A percentile compares a stretch with the other conserved stretches of the same genome.
Evolutionary conservation across 2,329 filamentous ascomycete genomes (phyloP).

Genomic region (Botryotinia narcissicola): DNA sequence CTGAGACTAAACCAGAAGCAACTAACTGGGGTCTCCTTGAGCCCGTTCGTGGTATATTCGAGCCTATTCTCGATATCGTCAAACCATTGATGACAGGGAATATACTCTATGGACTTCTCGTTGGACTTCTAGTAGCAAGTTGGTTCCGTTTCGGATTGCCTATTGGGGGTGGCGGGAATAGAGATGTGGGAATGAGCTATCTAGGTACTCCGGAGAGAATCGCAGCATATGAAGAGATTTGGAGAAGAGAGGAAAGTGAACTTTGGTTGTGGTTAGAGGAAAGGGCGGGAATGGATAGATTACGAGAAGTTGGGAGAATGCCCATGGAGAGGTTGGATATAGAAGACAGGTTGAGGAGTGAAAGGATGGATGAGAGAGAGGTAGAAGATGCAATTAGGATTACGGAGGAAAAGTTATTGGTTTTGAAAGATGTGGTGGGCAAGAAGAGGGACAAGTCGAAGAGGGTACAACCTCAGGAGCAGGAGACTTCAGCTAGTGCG

Average conservation of each 20-base stretch:
- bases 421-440: slow-evolving; percentile 71
- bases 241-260: slow-evolving; percentile 40
- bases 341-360: slow-evolving; percentile 29
- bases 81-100: slow-evolving; percentile 72
- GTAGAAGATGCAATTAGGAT: slow-evolving; percentile 48
- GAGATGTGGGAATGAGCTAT: slow-evolving; percentile 42
- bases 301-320: slow-evolving; percentile 50
- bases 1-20: slow-evolving; percentile 38
- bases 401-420: slow-evolving; percentile 79
- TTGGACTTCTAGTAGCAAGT: slow-evolving; percentile 68
- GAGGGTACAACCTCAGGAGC: neutral
- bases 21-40: slow-evolving; percentile 78
- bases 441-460: slow-evolving; percentile 27
- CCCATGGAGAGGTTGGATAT: slow-evolving; percentile 32
- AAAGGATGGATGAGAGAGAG: slow-evolving; percentile 33
- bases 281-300: slow-evolving; percentile 64
- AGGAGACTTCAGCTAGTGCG: neutral
- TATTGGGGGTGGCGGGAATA: slow-evolving; percentile 42
- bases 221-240: slow-evolving; percentile 89
- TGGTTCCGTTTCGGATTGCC: slow-evolving; percentile 66
- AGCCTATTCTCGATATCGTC: slow-evolving; percentile 67
- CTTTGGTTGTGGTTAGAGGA: slow-evolving; percentile 40
- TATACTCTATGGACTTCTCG: slow-evolving; percentile 71
- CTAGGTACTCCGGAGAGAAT: slow-evolving; percentile 59
- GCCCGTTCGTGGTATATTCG: slow-evolving; percentile 66